Evolutionary conservation across 345 rosid species (phyloP).

Genomic region (Eucalyptus curtisii): DNA sequence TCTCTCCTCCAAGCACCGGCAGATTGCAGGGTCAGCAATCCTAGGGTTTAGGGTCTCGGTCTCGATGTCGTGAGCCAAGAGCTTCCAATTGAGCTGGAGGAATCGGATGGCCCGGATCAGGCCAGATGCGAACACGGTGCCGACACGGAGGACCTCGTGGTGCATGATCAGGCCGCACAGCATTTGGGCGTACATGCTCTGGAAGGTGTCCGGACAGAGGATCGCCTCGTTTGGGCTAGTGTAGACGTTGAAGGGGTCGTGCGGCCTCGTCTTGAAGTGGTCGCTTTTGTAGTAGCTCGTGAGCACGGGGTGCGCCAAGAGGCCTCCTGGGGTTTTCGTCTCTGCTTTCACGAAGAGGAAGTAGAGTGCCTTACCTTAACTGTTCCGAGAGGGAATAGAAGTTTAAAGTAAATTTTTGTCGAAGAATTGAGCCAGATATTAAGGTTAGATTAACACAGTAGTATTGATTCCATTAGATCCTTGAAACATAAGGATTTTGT

Average conservation of each 20-base stretch:
- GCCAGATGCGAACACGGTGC: constrained; percentile 90
- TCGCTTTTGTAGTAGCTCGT: constrained; percentile 88
- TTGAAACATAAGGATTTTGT: neutral
- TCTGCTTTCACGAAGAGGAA: constrained; percentile 80
- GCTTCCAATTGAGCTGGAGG: constrained; percentile 61
- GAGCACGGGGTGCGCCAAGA: constrained; percentile 85
- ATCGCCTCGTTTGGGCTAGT: constrained; percentile 89
- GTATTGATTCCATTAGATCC: neutral
- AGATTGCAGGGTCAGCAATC: constrained; percentile 35
- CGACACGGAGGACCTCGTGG: constrained; percentile 68
- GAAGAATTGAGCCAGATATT: neutral
- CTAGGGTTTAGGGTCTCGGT: constrained; percentile 52
- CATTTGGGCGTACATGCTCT: constrained; percentile 92
- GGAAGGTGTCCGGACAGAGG: constrained; percentile 73
- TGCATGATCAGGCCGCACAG: constrained; percentile 72
- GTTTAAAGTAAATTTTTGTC: neutral
- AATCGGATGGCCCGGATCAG: constrained; percentile 72
- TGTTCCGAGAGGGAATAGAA: neutral
- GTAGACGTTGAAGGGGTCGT: constrained; percentile 65
- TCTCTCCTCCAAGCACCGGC: constrained; percentile 28
- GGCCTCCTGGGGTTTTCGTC: constrained; percentile 70
- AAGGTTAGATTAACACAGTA: neutral
- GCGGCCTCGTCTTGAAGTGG: constrained; percentile 66
- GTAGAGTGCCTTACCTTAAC: constrained; percentile 84
- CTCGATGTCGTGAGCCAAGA: constrained; percentile 42